These are phyloP conservation scores for Candida coquimbonensis DNA, from an alignment of 805 yeast genomes.

Conservation along the genomic window DNA sequence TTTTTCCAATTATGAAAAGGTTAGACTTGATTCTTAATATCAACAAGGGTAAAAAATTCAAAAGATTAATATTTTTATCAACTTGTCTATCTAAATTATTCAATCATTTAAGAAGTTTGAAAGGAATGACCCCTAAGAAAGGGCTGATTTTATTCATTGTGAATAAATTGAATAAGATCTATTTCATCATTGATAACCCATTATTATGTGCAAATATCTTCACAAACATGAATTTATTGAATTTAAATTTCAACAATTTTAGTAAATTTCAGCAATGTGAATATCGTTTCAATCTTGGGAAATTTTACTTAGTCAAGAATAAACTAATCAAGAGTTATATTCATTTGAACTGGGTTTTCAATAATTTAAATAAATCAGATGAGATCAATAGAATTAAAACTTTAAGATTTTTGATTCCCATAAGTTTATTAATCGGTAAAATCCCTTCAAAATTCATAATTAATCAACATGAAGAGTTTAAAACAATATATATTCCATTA, in stretches of 20 bases:
- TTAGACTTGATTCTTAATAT: slow-evolving; percentile 36
- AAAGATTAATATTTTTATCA: slow-evolving; percentile 22
- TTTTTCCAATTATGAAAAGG: slow-evolving; percentile 39
- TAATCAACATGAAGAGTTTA: slow-evolving; percentile 20
- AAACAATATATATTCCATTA: slow-evolving; percentile 32
- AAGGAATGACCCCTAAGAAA: slow-evolving; percentile 32
- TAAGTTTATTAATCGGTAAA: slow-evolving; percentile 46
- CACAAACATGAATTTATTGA: slow-evolving; percentile 47
- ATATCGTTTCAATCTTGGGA: slow-evolving; percentile 47
- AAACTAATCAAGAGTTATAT: slow-evolving; percentile 38
- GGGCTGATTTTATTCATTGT: slow-evolving; percentile 43
- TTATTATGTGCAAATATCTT: slow-evolving; percentile 55
- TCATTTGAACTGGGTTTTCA: slow-evolving; percentile 41
- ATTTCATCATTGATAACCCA: slow-evolving; percentile 47
- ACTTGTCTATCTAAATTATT: slow-evolving; percentile 21
- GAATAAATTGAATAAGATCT: slow-evolving; percentile 41
- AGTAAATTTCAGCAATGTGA: slow-evolving; percentile 39
- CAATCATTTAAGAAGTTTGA: slow-evolving; percentile 25
- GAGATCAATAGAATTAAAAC: slow-evolving; percentile 24
- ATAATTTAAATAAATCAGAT: slow-evolving; percentile 5
- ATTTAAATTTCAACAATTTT: slow-evolving; percentile 35
- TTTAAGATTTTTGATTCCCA: slow-evolving; percentile 43
- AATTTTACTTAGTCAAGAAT: slow-evolving; percentile 46
- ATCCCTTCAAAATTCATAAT: slow-evolving; percentile 32
- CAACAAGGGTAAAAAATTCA: slow-evolving; percentile 38